phyloP scores from a whole-genome alignment of 306 rosid species.

The Rosa rugosa region DNA sequence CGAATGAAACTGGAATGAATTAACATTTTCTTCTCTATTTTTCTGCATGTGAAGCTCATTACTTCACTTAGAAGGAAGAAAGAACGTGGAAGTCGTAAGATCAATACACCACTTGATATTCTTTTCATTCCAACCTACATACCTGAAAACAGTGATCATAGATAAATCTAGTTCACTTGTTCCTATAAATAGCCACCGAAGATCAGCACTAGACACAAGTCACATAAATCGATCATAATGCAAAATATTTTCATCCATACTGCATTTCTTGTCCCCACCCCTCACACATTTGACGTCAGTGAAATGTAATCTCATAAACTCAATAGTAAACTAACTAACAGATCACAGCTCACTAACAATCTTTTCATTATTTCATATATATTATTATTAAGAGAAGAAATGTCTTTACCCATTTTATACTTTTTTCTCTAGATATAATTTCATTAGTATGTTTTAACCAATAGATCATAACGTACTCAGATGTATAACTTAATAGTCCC shows the following conservation, averaged over 20 bases:
- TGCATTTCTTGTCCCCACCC: no score
- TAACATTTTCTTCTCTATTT: background rate
- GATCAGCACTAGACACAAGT: background rate
- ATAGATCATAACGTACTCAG: no score
- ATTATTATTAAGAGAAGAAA: no score
- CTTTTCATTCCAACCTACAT: background rate
- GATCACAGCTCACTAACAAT: no score
- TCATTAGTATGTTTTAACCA: no score
- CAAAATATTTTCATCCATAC: background rate
- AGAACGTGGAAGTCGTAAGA: background rate
- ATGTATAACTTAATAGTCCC: no score
- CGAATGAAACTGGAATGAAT: background rate
- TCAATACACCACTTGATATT: background rate
- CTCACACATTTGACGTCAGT: no score
- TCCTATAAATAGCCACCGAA: slow-evolving; percentile 8
- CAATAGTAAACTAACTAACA: no score
- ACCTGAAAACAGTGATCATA: background rate
- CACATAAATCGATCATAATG: background rate
- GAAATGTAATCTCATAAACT: no score
- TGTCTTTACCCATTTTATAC: no score
- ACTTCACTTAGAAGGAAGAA: background rate
- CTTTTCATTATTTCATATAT: no score
- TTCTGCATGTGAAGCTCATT: background rate
- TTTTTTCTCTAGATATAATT: no score
- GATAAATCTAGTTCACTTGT: background rate